These are phyloP conservation scores for Russula vinacea DNA, from an alignment of 768 basidiomycete genomes.

Conservation along the genomic window DNA sequence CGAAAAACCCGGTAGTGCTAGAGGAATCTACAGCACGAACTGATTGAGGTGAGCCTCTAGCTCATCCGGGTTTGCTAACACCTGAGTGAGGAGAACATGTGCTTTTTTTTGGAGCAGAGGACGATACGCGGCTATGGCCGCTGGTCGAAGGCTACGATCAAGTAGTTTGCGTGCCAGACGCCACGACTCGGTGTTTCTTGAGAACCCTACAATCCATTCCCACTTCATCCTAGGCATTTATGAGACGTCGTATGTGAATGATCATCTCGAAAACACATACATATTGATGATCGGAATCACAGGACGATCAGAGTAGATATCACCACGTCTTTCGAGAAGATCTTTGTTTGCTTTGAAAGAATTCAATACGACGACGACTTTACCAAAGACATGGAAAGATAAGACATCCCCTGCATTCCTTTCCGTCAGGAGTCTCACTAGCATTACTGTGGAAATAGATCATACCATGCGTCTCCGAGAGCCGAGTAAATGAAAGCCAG, in stretches of 20 bases:
- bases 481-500: slow-evolving; percentile 10
- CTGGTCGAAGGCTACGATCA: slow-evolving; percentile 15
- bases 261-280: not conserved
- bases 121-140: not conserved
- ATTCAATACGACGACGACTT: slow-evolving; percentile 50
- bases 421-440: not conserved
- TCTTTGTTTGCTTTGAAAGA: slow-evolving; percentile 44
- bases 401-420: not conserved
- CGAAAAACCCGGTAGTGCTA: no score
- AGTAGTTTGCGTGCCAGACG: slow-evolving; percentile 11
- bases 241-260: not conserved
- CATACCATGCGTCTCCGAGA: not conserved
- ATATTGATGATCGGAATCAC: slow-evolving; percentile 6
- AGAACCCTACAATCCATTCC: not conserved
- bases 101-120: slow-evolving; percentile 6
- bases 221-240: not conserved
- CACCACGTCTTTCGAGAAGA: slow-evolving; percentile 52
- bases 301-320: slow-evolving; percentile 32
- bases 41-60: slow-evolving; percentile 8
- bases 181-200: not conserved
- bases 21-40: not conserved
- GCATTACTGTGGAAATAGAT: no score
- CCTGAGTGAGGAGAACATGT: not conserved
- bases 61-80: slow-evolving; percentile 5
- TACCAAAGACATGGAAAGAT: slow-evolving; percentile 41